Base-by-base conservation (phyloP, 495 filamentous ascomycete species). In the Neurospora discreta region DNA sequence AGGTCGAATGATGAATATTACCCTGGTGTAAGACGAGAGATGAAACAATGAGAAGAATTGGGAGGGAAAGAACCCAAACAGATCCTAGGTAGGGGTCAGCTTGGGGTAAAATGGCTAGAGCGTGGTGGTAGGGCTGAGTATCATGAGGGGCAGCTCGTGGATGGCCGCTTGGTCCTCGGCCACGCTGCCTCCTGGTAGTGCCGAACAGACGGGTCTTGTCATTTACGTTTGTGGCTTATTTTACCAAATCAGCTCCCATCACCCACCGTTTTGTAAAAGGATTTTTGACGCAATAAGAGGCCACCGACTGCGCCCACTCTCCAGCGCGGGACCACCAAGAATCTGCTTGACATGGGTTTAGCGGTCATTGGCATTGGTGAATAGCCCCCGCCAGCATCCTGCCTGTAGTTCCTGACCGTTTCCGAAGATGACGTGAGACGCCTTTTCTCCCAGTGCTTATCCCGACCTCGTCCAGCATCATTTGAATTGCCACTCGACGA, bases 381-480 rank as follows among this genome's bases (percentile, higher is more conserved):
- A 3, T 65, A 39, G 33, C 33, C 41, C 58, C 70, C 69, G 69
- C 69, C 69, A 71, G 71, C 40, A 44, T 71, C 40, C 68, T 70
- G 52, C 23, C 23, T 30, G 23, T 39, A 30, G 52, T 30, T 60
- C 23, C 6, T 65, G 6, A 33, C 52, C 52, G 26, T 65, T 33
- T 46, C 33, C 38, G 30, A 18, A 46, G 69, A 73, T 71, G 72
- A 73, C 72, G 72, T 73, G 72, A 73, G 72, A 73, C 58, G 39
- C 26, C 36, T 33, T 33, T 65, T 30, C 52, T 15, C 46, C 2
- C 46, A 3, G 26, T 33, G 52, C 52, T 23, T 65, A 65, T 65
- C 33, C 33, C 33, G 33, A 5, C 1, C 26, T 65, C 23, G 52
- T 18, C 18, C 52, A 65, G 16, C 26, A 33, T 33, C 0, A 16